Conservation (phyloP, 2,329 filamentous ascomycete genomes). For the Arthrobotrys musiformis region DNA sequence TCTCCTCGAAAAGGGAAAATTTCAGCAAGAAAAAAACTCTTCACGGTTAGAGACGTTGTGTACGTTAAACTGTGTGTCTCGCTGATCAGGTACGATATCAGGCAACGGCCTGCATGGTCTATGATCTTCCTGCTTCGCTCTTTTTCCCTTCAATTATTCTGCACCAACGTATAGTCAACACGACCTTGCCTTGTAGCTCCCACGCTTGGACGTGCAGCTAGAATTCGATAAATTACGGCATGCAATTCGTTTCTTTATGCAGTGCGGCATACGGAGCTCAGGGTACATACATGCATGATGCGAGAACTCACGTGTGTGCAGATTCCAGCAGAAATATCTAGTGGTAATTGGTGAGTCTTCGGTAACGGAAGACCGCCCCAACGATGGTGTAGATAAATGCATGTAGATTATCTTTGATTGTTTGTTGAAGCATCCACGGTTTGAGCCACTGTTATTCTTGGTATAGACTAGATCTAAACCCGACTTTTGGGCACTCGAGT, state of each 20-base stretch:
- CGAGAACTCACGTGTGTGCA: slow-evolving; percentile 6
- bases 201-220: neutral
- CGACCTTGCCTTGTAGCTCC: neutral
- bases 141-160: neutral
- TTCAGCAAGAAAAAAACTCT: neutral
- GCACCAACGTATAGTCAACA: neutral
- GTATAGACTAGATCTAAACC: neutral
- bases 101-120: neutral
- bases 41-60: neutral
- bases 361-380: neutral
- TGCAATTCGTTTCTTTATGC: slow-evolving; percentile 6
- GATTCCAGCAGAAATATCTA: neutral
- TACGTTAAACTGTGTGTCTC: neutral
- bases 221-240: neutral
- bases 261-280: slow-evolving; percentile 8
- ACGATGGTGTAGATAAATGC: too few species aligned
- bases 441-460: neutral
- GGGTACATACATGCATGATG: slow-evolving; percentile 1
- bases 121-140: neutral
- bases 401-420: neutral
- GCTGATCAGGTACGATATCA: neutral
- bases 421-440: neutral
- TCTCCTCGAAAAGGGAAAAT: neutral
- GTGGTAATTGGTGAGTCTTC: neutral
- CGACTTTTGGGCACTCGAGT: neutral